These are phyloP conservation scores for Xanthoceras sorbifolium DNA, from an alignment of 345 rosid genomes.

Conservation along the genomic window DNA sequence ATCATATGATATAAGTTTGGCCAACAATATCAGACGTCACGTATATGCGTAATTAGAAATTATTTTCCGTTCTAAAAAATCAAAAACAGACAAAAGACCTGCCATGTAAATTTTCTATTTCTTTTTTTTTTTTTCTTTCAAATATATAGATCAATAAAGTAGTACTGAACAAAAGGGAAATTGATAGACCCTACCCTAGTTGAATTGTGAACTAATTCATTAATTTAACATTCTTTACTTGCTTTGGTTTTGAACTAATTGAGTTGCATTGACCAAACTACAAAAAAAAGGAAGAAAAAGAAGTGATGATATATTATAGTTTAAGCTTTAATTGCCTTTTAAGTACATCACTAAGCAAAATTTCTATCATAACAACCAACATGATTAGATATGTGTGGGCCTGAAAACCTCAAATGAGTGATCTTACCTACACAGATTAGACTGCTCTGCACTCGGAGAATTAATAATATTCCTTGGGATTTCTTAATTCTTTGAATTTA, in stretches of 20 bases:
- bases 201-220: neutral
- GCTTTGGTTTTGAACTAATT: slow-evolving; percentile 9
- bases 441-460: slow-evolving; percentile 34
- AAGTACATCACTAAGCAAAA: slow-evolving; percentile 39
- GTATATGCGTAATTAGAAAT: no score
- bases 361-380: slow-evolving; percentile 52
- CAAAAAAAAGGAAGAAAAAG: no score
- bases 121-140: no score
- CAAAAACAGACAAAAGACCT: no score
- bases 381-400: slow-evolving; percentile 75
- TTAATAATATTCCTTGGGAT: slow-evolving; percentile 19
- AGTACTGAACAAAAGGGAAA: neutral
- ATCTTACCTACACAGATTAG: slow-evolving; percentile 40
- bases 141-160: no score
- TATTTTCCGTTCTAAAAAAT: no score
- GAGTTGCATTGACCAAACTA: slow-evolving; percentile 25
- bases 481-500: no score
- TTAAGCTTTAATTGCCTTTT: slow-evolving; percentile 40
- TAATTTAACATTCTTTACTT: neutral
- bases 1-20: neutral
- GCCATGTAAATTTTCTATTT: no score
- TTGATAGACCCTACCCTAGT: neutral
- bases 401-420: slow-evolving; percentile 38
- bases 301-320: slow-evolving; percentile 17
- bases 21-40: no score